phyloP scores from a whole-genome alignment of 2,329 filamentous ascomycete species.

The Pseudopyrenochaeta lycopersici region DNA sequence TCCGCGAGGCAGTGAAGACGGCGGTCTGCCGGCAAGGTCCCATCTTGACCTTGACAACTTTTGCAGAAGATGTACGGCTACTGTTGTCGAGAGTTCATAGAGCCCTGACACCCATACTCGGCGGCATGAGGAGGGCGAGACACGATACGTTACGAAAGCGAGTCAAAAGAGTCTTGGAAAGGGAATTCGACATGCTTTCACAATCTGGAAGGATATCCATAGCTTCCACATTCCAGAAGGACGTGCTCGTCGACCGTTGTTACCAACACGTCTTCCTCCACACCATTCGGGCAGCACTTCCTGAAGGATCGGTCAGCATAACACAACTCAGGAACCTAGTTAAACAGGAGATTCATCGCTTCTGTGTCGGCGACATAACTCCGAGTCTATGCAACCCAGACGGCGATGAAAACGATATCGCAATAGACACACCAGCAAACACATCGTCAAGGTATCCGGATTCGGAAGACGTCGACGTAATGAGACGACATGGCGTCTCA shows the following conservation, averaged over 20 bases:
- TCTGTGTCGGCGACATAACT: background rate
- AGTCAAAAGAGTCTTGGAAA: background rate
- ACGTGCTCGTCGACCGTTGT: slow-evolving; percentile 3
- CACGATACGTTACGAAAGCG: slow-evolving; percentile 2
- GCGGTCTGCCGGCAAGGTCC: slow-evolving; percentile 4
- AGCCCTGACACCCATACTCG: background rate
- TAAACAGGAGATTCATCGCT: background rate
- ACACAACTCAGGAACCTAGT: background rate
- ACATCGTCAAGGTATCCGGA: background rate
- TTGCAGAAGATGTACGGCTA: slow-evolving; percentile 5
- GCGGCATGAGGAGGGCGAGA: background rate
- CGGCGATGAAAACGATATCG: background rate
- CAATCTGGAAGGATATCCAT: background rate
- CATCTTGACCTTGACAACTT: slow-evolving; percentile 5
- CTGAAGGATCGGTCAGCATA: slow-evolving; percentile 1
- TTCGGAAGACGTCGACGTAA: background rate
- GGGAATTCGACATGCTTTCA: slow-evolving; percentile 1
- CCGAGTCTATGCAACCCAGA: background rate
- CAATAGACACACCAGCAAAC: background rate
- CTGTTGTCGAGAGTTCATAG: background rate
- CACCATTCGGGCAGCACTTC: slow-evolving; percentile 1
- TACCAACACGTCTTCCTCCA: slow-evolving; percentile 7
- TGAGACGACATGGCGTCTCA: background rate
- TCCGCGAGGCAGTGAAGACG: background rate
- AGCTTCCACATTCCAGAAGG: background rate